Evolutionary conservation across 257 asterid species (phyloP).

Genomic region (Jacaranda copaia): DNA sequence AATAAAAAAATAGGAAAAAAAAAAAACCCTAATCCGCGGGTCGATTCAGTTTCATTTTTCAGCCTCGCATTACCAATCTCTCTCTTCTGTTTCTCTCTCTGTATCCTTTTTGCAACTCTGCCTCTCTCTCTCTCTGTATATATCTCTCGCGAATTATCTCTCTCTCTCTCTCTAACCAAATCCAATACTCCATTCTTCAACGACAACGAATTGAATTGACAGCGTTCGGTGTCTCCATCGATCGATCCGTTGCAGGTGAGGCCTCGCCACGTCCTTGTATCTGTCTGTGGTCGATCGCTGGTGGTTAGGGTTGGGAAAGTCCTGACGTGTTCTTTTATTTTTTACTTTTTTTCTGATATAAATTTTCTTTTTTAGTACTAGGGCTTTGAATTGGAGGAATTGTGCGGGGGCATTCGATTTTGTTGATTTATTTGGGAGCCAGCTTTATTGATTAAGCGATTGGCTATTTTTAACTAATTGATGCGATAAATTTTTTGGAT

Average conservation of each 20-base stretch:
- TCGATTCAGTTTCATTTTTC: slow-evolving; percentile 49
- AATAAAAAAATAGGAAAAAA: background rate
- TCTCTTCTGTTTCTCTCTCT: slow-evolving; percentile 35
- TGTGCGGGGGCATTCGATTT: slow-evolving; percentile 8
- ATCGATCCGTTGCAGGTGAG: slow-evolving; percentile 55
- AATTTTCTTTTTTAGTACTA: slow-evolving; percentile 3
- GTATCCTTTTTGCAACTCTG: slow-evolving; percentile 34
- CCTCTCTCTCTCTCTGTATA: slow-evolving; percentile 7
- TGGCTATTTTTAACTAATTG: background rate
- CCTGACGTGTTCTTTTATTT: slow-evolving; percentile 12
- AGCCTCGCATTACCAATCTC: slow-evolving; percentile 54
- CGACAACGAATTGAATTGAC: slow-evolving; percentile 40
- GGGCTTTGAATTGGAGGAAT: slow-evolving; percentile 31
- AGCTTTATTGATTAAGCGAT: background rate
- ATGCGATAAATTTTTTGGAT: slow-evolving; percentile 25
- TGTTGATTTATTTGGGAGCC: background rate
- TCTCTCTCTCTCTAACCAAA: slow-evolving; percentile 32
- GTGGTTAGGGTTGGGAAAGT: slow-evolving; percentile 44
- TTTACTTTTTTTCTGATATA: background rate
- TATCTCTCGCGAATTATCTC: slow-evolving; percentile 30
- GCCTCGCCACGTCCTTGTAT: slow-evolving; percentile 31
- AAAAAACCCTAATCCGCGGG: slow-evolving; percentile 57
- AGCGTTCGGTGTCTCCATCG: slow-evolving; percentile 34
- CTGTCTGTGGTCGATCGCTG: slow-evolving; percentile 36
- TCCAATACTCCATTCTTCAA: slow-evolving; percentile 33